A percentile compares a stretch with the other conserved stretches of the same genome.
Conservation (phyloP, 2,329 filamentous ascomycete species). For the Trichophyton verrucosum region DNA sequence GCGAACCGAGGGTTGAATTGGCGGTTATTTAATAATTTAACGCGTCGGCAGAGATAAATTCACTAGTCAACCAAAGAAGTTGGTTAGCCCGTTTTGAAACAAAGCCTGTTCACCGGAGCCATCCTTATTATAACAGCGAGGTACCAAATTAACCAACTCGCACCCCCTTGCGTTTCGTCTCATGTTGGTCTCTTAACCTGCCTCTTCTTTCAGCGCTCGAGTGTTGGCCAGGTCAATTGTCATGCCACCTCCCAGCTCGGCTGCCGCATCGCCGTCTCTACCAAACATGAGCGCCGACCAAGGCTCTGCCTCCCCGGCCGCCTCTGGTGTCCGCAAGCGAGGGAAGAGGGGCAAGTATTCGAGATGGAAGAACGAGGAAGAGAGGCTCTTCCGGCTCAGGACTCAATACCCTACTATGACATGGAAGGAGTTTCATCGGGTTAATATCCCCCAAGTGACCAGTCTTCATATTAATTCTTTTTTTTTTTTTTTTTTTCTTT, state of each 20-base stretch:
- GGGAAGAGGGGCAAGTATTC: neutral
- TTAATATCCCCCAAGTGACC: neutral
- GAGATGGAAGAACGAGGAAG: neutral
- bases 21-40: neutral
- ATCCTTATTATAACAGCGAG: neutral
- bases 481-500: too few species aligned
- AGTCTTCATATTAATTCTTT: too few species aligned
- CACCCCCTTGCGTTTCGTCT: neutral
- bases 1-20: neutral
- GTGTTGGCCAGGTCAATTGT: neutral
- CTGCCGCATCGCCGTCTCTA: neutral
- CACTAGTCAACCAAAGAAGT: neutral
- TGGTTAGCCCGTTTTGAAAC: neutral
- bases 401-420: neutral
- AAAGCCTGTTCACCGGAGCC: neutral
- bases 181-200: neutral
- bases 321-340: neutral
- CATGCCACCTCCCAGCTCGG: neutral
- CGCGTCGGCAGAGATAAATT: neutral
- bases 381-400: neutral
- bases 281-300: neutral
- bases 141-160: neutral
- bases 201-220: neutral
- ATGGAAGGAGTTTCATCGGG: neutral
- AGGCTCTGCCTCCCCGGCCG: neutral